Evolutionary conservation across 129 eudicot genomes (phyloP), one percentile per base, ranked within the genome.

Genomic region (Lonicera japonica): DNA sequence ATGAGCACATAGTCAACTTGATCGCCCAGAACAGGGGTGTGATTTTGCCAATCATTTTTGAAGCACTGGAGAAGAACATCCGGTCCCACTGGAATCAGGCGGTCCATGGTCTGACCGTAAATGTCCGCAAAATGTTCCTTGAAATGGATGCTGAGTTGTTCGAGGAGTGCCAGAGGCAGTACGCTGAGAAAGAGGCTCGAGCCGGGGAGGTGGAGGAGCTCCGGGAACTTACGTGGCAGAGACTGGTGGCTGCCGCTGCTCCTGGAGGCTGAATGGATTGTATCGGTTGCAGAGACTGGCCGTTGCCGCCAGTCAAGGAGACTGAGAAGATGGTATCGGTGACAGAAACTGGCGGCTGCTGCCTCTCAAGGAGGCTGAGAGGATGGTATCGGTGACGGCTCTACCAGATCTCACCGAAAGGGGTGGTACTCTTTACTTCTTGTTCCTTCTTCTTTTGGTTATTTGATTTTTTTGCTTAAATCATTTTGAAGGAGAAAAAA

Each of bases 51-150:
- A 82, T 89, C 51, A 89, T 89, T 38, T 89, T 82, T 56, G 90
- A 78, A 25, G 96, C 96, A 43, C 58, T 89, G 55, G 90, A 89
- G 66, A 85, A 67, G 56, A 89, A 89, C 67, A 80, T 89, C 21
- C 78, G 69, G 67, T 75, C 80, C 67, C 96, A 89, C 66, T 89
- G 96, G 96, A 89, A 85, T 80, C 95, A 79, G 20, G 87, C 95
- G 4, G 88, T 89, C 53, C 82, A 89, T 22, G 90, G 95, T 38
- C 76, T 89, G 69, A 82, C 96, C n/a, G 77, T 74, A 15, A 86
- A 89, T 63, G 86, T 89, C 3, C 77, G 82, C 48, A 89, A 79
- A 76, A 80, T 86, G 95, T 89, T 89, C 54, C 21, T 78, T 68
- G 95, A 86, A 54, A 86, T 82, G 97, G 97, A 89, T 52, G 40